A percentile compares a stretch with the other conserved stretches of the same genome.
These are phyloP conservation scores for Beauveria medogensis DNA, from an alignment of 2,329 filamentous ascomycete genomes.

Conservation along the genomic window DNA sequence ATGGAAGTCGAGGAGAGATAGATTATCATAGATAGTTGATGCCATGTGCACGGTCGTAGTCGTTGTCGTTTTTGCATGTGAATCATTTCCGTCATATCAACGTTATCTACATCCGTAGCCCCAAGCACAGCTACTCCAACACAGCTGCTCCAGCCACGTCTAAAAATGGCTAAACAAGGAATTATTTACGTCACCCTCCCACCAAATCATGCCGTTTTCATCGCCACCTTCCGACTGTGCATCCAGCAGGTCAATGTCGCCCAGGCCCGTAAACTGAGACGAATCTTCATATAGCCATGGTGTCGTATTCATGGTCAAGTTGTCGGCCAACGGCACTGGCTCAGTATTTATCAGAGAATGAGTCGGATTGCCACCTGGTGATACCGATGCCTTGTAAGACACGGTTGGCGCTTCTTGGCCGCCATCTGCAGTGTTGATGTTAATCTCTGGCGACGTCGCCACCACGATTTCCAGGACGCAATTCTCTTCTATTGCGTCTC, in stretches of 20 bases:
- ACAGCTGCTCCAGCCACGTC: neutral
- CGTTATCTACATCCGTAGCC: neutral
- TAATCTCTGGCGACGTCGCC: constrained; percentile 42
- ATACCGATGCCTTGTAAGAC: constrained; percentile 24
- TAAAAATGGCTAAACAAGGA: constrained; percentile 32
- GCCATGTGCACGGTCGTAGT: too few relatives aligned
- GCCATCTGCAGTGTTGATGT: constrained; percentile 42
- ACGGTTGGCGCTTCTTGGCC: constrained; percentile 39
- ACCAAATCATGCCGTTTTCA: constrained; percentile 27
- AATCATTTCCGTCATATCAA: neutral
- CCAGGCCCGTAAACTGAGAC: constrained; percentile 30
- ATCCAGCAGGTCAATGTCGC: constrained; percentile 26
- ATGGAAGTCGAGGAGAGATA: too few relatives aligned
- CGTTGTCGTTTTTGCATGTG: neutral
- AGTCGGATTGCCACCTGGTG: constrained; percentile 17
- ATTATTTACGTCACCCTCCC: constrained; percentile 32
- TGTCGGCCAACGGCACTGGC: constrained; percentile 24
- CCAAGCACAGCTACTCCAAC: neutral
- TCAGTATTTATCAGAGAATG: constrained; percentile 22
- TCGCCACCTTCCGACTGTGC: constrained; percentile 19
- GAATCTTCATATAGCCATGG: constrained; percentile 36
- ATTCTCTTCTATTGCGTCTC: constrained; percentile 27
- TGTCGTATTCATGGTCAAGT: constrained; percentile 32
- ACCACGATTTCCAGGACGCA: constrained; percentile 41
- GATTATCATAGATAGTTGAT: too few relatives aligned